Base-by-base conservation (phyloP, 768 basidiomycete genomes). In the Chalciporus chontae region DNA sequence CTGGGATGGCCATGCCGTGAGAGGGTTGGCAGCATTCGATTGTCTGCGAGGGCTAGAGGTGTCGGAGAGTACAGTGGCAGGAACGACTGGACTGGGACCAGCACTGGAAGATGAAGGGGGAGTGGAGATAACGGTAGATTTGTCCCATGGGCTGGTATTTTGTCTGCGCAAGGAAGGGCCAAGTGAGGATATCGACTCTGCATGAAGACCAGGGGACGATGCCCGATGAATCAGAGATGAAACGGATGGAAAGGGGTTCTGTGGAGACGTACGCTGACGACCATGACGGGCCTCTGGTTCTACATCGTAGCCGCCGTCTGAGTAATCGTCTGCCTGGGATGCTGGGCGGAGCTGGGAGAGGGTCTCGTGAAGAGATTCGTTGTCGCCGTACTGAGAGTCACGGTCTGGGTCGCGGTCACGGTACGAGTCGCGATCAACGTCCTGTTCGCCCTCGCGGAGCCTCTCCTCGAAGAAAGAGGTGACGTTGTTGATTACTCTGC, bases 381-480 rank as follows among this genome's bases (percentile, higher is more conserved):
- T 55, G 65, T 85, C 83, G 47, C 76, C 74, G 29, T 64, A 67
- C 64, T 81, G 81, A 19, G 76, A 79, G 62, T 85, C 85, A 56
- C 73, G 77, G 70, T 81, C 79, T 21, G 69, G 68, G 52, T 80
- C 82, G 48, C 69, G 69, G 54, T 71, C 71, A 44, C 71, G 69
- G 48, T 62, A 74, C 39, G 63, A 66, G 60, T 87, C 85, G 48
- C 80, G 81, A 65, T 87, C 87, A 17, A 71, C 65, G 63, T 77
- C 71, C 59, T 81, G 77, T 66, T 91, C 85, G 46, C 77, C 82
- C 55, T 90, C 88, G 40, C 87, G 77, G 32, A 95, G 78, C 60
- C 86, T 81, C 64, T 93, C 88, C 72, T 99, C 95, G 59, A 96
- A 95, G 71, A 93, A 97, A 34, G 83, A 70, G 55, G 95, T 95